A percentile compares a stretch with the other conserved stretches of the same genome.
These are phyloP conservation scores for Nemania serpens DNA, from an alignment of 2,329 filamentous ascomycete genomes.

Conservation along the genomic window DNA sequence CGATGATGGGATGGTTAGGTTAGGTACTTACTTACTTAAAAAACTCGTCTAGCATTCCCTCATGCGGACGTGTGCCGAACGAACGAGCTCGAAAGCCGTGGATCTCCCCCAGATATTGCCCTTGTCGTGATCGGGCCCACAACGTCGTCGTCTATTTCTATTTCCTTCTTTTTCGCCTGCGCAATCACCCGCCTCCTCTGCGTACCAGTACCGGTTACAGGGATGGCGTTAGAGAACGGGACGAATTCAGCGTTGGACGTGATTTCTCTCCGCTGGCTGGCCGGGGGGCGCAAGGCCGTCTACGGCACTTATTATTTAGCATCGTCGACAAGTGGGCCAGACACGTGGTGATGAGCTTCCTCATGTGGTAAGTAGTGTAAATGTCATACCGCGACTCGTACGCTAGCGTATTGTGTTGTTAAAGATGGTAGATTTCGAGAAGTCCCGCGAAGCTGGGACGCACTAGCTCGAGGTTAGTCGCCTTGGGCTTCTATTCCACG, in stretches of 20 bases:
- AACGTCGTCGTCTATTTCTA: too few relatives aligned
- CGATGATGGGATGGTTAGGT: background rate
- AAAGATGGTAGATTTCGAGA: background rate
- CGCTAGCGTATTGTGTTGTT: background rate
- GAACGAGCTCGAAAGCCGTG: background rate
- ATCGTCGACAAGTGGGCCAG: background rate
- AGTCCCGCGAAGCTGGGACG: constrained; percentile 20
- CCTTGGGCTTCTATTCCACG: constrained; percentile 9
- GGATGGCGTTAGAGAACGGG: too few relatives aligned
- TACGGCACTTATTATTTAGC: background rate
- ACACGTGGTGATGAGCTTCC: constrained; percentile 3
- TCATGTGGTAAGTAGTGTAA: constrained; percentile 6
- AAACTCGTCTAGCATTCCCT: background rate
- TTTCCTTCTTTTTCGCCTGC: too few relatives aligned
- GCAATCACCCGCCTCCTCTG: too few relatives aligned
- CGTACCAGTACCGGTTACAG: too few relatives aligned
- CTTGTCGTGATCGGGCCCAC: background rate
- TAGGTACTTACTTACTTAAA: too few relatives aligned
- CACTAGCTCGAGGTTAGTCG: constrained; percentile 14
- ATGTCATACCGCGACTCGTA: background rate
- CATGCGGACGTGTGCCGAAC: background rate
- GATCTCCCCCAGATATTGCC: background rate
- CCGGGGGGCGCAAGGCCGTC: background rate
- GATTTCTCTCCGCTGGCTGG: background rate
- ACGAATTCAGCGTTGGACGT: too few relatives aligned